Conservation (phyloP, 2,329 filamentous ascomycete species). For the Fusarium sp. region DNA sequence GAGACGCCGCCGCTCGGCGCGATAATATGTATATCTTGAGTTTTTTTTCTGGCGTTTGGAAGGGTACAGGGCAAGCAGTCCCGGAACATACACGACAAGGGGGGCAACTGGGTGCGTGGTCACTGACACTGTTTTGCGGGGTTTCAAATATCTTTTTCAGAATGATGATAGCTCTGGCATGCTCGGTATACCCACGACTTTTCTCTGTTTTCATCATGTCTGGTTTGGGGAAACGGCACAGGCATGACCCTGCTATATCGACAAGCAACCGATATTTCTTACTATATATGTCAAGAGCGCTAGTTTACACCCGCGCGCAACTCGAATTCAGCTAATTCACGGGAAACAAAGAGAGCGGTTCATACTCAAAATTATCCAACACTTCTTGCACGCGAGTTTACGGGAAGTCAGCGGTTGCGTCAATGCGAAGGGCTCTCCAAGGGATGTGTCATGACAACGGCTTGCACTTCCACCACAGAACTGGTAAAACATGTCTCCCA, state of each 20-base stretch:
- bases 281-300: constrained; percentile 1
- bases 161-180: not conserved
- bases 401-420: not conserved
- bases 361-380: not conserved
- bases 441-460: not conserved
- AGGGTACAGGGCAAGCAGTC: constrained; percentile 4
- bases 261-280: not conserved
- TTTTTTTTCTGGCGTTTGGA: constrained; percentile 30
- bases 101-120: constrained; percentile 11
- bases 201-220: constrained; percentile 13
- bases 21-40: constrained; percentile 16
- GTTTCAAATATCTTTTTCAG: not conserved
- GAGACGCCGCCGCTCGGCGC: constrained; percentile 34
- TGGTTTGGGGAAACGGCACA: not conserved
- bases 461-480: not conserved
- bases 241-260: not conserved
- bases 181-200: constrained; percentile 31
- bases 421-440: no score
- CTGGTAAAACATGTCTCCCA: constrained; percentile 10
- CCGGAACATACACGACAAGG: constrained; percentile 22
- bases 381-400: not conserved
- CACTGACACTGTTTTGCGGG: constrained; percentile 1
- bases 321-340: not conserved
- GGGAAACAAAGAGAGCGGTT: not conserved
- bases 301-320: not conserved